Evolutionary conservation across 106 monocot genomes (phyloP).

Genomic region (Apostasia ramifera): DNA sequence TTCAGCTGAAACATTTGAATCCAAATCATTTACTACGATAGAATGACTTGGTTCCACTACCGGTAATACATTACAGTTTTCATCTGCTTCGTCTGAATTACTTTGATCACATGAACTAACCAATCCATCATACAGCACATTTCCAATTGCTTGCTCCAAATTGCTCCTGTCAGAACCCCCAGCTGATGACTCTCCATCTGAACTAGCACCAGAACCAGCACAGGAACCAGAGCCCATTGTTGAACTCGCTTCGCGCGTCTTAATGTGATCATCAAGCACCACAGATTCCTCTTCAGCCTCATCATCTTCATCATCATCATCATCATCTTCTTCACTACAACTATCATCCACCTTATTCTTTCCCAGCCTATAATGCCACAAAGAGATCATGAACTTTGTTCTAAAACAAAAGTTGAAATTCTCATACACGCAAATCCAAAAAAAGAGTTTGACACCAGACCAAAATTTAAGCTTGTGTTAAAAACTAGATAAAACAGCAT

Average conservation of each 20-base stretch:
- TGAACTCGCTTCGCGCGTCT: constrained; percentile 21
- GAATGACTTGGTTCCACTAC: constrained; percentile 7
- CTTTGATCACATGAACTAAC: constrained; percentile 31
- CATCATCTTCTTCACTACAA: constrained; percentile 47
- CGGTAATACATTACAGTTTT: constrained; percentile 6
- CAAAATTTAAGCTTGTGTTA: not conserved
- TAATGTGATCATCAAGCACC: constrained; percentile 43
- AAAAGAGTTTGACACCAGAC: not conserved
- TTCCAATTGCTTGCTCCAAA: constrained; percentile 41
- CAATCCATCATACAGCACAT: constrained; percentile 3
- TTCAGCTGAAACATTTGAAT: constrained; percentile 27
- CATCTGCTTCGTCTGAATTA: constrained; percentile 37
- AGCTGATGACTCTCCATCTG: constrained; percentile 48
- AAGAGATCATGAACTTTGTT: not conserved
- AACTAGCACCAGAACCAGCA: constrained; percentile 27
- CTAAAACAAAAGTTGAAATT: too few relatives aligned
- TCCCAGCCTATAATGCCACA: constrained; percentile 55
- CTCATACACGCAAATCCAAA: not conserved
- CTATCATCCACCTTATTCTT: constrained; percentile 70
- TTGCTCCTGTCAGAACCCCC: constrained; percentile 43
- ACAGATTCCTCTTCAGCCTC: constrained; percentile 51
- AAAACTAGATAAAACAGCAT: too few relatives aligned
- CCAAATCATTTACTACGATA: constrained; percentile 15
- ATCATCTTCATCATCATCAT: constrained; percentile 31
- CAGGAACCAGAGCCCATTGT: constrained; percentile 21